phyloP scores from a whole-genome alignment of 2,329 filamentous ascomycete genomes.

The Trichoderma sp. region DNA sequence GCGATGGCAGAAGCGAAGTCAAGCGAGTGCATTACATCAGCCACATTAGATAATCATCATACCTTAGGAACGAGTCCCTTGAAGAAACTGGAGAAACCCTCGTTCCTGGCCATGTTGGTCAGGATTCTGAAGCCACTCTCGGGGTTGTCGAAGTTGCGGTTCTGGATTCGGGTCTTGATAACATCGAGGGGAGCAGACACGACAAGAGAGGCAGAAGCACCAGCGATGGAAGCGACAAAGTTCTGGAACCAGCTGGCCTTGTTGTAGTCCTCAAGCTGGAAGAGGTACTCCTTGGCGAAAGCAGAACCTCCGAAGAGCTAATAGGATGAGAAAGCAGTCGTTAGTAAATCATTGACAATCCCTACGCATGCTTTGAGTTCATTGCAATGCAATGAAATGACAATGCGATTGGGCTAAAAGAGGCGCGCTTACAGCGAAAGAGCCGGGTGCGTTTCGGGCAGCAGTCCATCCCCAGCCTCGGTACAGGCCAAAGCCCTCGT shows the following conservation, averaged over 20 bases:
- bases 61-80: constrained; percentile 95
- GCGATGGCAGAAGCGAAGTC: constrained; percentile 6
- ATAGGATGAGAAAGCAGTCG: neutral
- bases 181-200: constrained; percentile 97
- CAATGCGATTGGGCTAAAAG: neutral
- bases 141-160: constrained; percentile 97
- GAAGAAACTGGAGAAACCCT: constrained; percentile 88
- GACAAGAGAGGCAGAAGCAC: constrained; percentile 90
- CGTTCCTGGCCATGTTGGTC: constrained; percentile 88
- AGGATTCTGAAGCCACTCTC: constrained; percentile 92
- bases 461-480: constrained; percentile 97
- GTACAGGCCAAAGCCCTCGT: constrained; percentile 95
- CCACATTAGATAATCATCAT: constrained; percentile 33
- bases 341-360: neutral
- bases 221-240: constrained; percentile 93
- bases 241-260: constrained; percentile 92
- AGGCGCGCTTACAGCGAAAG: constrained; percentile 75
- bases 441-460: constrained; percentile 93
- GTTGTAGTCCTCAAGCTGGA: constrained; percentile 91
- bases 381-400: neutral
- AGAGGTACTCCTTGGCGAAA: constrained; percentile 96
- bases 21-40: neutral
- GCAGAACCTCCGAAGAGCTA: constrained; percentile 96
- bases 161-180: constrained; percentile 98
- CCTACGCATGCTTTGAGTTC: neutral